Conservation (phyloP, 345 rosid species). For the Excoecaria cochinchinensis region DNA sequence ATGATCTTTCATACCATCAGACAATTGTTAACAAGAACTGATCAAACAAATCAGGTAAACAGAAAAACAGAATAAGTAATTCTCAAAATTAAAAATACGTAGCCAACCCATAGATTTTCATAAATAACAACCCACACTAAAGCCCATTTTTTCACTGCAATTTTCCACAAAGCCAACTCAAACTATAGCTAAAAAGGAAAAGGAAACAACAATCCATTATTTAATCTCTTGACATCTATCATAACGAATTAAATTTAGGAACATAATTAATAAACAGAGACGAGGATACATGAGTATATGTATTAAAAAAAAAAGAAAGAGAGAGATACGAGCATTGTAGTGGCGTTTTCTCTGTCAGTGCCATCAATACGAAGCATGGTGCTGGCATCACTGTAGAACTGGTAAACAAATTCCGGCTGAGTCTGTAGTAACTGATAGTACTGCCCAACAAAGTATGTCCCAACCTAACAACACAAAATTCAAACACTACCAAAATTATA, state of each 20-base stretch:
- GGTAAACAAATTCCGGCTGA: conserved; percentile 42
- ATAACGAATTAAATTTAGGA: not conserved
- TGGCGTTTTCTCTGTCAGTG: conserved; percentile 31
- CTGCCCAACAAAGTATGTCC: conserved; percentile 50
- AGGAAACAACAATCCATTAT: not conserved
- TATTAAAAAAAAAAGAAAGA: not conserved
- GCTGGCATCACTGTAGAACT: conserved; percentile 48
- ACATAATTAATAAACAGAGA: not conserved
- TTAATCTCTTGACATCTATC: not conserved
- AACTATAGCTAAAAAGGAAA: too few species aligned
- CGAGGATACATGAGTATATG: not conserved
- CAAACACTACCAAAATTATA: not conserved
- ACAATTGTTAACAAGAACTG: not conserved
- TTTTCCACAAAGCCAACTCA: not conserved
- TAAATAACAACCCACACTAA: not conserved
- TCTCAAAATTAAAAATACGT: not conserved
- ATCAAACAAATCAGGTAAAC: not conserved
- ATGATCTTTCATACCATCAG: not conserved
- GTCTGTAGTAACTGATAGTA: conserved; percentile 48
- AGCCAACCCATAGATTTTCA: not conserved
- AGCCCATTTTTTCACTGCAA: not conserved
- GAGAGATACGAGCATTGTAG: conserved; percentile 40
- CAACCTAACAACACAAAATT: conserved; percentile 31
- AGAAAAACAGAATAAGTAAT: not conserved
- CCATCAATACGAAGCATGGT: conserved; percentile 54